A percentile compares a stretch with the other conserved stretches of the same genome.
Evolutionary conservation across 2,329 filamentous ascomycete species (phyloP).

Genomic region (Bipolaris victoriae): DNA sequence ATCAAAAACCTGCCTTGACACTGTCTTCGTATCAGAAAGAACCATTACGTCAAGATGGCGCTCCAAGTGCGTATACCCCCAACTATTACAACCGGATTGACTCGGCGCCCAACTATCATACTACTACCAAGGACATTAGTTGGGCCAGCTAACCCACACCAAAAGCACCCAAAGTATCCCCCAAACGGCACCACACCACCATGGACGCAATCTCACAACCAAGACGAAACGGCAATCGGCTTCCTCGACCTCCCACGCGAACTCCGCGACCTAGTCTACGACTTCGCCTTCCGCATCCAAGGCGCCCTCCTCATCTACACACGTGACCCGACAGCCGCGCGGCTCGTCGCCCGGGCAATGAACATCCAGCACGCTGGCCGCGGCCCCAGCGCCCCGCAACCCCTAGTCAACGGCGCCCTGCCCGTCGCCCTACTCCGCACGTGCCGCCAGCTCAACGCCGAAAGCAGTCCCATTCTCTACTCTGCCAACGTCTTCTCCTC

Average conservation of each 20-base stretch:
- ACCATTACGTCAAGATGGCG: neutral
- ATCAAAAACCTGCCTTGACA: neutral
- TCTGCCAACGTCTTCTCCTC: constrained; percentile 54
- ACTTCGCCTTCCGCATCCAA: constrained; percentile 27
- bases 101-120: too few species aligned
- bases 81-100: neutral
- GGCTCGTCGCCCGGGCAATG: constrained; percentile 24
- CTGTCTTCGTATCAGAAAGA: neutral
- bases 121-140: too few species aligned
- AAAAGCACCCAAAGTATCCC: neutral
- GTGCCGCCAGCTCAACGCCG: constrained; percentile 51
- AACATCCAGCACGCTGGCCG: constrained; percentile 32
- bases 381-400: constrained; percentile 33
- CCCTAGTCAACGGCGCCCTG: constrained; percentile 20
- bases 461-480: constrained; percentile 56
- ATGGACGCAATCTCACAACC: neutral
- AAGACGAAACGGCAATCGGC: constrained; percentile 13
- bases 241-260: constrained; percentile 45
- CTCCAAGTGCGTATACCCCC: constrained; percentile 1
- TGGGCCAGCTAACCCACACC: neutral
- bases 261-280: constrained; percentile 36
- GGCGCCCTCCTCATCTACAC: constrained; percentile 41
- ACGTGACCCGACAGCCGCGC: constrained; percentile 19
- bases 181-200: neutral
- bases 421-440: constrained; percentile 41